These are phyloP conservation scores for Yarrowia bubula DNA, from an alignment of 805 yeast genomes.

Conservation along the genomic window DNA sequence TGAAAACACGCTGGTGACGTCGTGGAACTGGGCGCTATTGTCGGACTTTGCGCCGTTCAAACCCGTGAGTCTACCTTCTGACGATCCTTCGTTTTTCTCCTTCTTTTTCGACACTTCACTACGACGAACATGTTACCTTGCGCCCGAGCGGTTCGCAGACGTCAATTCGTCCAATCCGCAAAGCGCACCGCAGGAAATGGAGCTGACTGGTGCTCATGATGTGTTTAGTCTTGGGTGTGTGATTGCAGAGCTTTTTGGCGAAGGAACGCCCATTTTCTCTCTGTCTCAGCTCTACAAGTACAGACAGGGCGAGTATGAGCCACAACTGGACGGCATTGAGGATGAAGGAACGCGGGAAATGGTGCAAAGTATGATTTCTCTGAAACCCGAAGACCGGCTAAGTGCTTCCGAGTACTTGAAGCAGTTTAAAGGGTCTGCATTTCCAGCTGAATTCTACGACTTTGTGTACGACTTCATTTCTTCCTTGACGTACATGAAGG, in stretches of 20 bases:
- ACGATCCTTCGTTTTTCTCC: conserved; percentile 87
- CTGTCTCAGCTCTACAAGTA: conserved; percentile 84
- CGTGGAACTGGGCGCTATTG: conserved; percentile 83
- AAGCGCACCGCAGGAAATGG: conserved; percentile 34
- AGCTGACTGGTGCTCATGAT: conserved; percentile 51
- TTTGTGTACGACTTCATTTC: conserved; percentile 62
- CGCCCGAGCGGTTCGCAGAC: conserved; percentile 79
- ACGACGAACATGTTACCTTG: conserved; percentile 83
- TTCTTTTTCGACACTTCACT: conserved; percentile 90
- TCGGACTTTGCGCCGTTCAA: conserved; percentile 84
- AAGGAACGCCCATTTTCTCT: conserved; percentile 83
- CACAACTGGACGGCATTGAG: conserved; percentile 58
- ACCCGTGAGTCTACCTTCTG: conserved; percentile 84
- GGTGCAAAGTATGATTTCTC: conserved; percentile 59
- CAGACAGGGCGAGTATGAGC: conserved; percentile 63
- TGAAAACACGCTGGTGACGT: conserved; percentile 81
- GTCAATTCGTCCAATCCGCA: conserved; percentile 16
- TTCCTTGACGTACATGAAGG: conserved; percentile 37
- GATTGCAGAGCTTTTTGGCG: conserved; percentile 82
- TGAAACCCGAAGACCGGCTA: conserved; percentile 61
- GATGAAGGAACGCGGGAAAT: conserved; percentile 53
- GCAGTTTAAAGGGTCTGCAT: conserved; percentile 50
- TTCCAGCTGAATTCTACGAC: conserved; percentile 64
- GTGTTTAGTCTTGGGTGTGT: conserved; percentile 62
- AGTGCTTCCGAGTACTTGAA: conserved; percentile 54